Evolutionary conservation across 1,284 basidiomycete species (phyloP).

Genomic region (Gastroboletus turbinatus): DNA sequence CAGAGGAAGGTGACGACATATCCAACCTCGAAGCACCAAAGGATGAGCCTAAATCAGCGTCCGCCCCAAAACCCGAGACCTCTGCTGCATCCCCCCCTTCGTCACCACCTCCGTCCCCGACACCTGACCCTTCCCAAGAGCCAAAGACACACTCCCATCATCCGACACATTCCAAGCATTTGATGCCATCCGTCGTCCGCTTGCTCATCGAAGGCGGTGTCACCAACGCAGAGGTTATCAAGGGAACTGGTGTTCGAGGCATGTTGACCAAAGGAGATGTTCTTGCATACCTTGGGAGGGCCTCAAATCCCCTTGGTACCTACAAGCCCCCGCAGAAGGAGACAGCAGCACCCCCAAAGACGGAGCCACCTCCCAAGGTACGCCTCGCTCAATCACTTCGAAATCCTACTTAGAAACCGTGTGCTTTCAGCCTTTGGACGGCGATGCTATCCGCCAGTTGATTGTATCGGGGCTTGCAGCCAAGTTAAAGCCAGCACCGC

Average conservation of each 20-base stretch:
- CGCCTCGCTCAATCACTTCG: constrained; percentile 4
- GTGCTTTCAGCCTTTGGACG: constrained; percentile 57
- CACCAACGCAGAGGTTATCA: constrained; percentile 55
- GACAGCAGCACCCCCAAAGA: constrained; percentile 37
- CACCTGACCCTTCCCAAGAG: constrained; percentile 20
- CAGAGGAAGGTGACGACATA: constrained; percentile 96
- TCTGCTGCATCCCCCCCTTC: constrained; percentile 33
- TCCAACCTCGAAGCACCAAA: constrained; percentile 78
- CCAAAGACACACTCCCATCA: constrained; percentile 26
- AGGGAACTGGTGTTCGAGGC: constrained; percentile 80
- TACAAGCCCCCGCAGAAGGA: constrained; percentile 49
- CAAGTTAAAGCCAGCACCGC: constrained; percentile 53
- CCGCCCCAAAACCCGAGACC: constrained; percentile 23
- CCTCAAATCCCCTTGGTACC: constrained; percentile 76
- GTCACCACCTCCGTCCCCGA: constrained; percentile 30
- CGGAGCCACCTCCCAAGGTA: constrained; percentile 17
- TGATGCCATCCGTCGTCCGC: constrained; percentile 79
- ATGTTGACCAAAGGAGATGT: constrained; percentile 94
- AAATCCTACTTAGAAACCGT: constrained; percentile 39
- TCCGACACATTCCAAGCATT: constrained; percentile 56
- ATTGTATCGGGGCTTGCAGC: constrained; percentile 72
- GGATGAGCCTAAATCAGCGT: constrained; percentile 41
- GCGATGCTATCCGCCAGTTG: constrained; percentile 63
- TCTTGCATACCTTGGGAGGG: constrained; percentile 76
- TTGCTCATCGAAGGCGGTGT: constrained; percentile 63